Evolutionary conservation across 176 grass and related monocot genomes (phyloP).

Genomic region (Oryza longistaminata): DNA sequence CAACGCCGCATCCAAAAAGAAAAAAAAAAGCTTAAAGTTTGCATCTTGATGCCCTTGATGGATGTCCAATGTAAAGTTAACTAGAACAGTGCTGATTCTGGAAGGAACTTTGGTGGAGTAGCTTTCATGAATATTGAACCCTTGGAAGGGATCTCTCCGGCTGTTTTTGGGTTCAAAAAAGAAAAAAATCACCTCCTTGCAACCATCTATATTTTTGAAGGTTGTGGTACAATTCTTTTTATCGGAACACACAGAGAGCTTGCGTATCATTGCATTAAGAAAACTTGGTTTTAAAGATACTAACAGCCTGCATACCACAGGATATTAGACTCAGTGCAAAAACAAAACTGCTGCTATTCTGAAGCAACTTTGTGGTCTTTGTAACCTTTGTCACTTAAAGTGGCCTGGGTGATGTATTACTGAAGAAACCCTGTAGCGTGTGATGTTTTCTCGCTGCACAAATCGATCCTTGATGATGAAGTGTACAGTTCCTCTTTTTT

Average conservation of each 20-base stretch:
- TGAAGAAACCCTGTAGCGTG: background rate
- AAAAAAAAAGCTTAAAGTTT: background rate
- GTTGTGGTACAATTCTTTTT: background rate
- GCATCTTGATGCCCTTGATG: background rate
- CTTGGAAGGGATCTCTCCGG: background rate
- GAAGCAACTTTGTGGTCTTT: background rate
- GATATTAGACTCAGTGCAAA: background rate
- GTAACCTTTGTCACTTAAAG: background rate
- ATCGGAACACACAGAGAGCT: background rate
- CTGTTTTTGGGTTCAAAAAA: background rate
- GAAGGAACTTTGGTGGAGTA: background rate
- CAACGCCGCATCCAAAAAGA: background rate
- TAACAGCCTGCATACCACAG: background rate
- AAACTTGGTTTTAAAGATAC: background rate
- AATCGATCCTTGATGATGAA: constrained; percentile 6
- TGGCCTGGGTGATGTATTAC: background rate
- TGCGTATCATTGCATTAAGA: background rate
- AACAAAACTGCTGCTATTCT: background rate
- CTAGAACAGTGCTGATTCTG: background rate
- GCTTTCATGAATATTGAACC: background rate
- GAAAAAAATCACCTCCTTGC: background rate
- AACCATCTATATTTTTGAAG: background rate
- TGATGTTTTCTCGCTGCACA: background rate
- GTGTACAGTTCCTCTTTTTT: background rate
- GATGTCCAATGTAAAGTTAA: background rate